Conservation (phyloP, 2,329 filamentous ascomycete genomes). For the Penicillium sp. region DNA sequence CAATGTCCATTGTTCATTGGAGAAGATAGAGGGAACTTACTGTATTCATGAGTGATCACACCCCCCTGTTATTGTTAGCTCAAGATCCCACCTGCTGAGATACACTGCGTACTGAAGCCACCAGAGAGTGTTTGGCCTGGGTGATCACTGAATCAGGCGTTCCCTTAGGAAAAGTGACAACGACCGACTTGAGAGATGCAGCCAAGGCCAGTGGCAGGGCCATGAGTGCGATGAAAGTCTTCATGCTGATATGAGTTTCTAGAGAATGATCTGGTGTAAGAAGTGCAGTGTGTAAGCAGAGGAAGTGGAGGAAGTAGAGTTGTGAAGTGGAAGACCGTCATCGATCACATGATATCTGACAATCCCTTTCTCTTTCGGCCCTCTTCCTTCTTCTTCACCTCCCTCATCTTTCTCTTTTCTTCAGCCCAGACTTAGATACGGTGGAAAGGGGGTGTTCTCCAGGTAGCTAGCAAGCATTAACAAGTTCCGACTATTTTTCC, state of each 20-base stretch:
- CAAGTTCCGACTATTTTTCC: constrained; percentile 42
- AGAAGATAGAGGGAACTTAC: constrained; percentile 50
- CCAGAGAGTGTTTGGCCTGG: constrained; percentile 70
- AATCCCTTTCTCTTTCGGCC: constrained; percentile 12
- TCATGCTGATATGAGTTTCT: constrained; percentile 56
- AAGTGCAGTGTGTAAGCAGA: background rate
- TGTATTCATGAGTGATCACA: constrained; percentile 77
- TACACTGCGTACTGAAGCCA: constrained; percentile 56
- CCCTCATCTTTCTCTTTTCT: background rate
- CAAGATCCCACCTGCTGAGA: constrained; percentile 3
- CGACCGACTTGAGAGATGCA: constrained; percentile 66
- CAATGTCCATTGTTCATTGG: too few relatives aligned
- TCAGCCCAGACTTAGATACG: constrained; percentile 16
- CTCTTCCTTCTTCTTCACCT: background rate
- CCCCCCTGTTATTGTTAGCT: constrained; percentile 55
- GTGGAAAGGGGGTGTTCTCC: too few relatives aligned
- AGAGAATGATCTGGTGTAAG: background rate
- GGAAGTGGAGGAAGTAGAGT: background rate
- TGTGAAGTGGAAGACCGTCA: constrained; percentile 10
- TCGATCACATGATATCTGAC: constrained; percentile 15
- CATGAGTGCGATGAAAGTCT: constrained; percentile 58
- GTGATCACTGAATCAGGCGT: constrained; percentile 69
- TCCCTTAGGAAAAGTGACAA: constrained; percentile 73
- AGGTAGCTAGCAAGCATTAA: constrained; percentile 51
- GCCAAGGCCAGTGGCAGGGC: constrained; percentile 65